Evolutionary conservation across 352 stramenopile genomes (phyloP).

Genomic region (Phytophthora pini): DNA sequence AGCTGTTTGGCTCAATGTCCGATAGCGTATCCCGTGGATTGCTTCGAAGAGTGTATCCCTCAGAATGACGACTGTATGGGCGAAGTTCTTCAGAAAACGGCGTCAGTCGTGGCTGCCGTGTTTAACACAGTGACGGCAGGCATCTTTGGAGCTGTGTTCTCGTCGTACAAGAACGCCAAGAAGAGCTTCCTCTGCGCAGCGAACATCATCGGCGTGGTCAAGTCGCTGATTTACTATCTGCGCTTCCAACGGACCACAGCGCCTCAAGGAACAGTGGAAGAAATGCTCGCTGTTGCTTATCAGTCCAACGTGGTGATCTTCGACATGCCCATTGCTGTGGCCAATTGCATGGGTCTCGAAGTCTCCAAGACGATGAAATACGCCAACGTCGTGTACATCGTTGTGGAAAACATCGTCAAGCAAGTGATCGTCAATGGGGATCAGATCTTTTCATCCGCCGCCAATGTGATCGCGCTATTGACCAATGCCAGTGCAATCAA

Average conservation of each 20-base stretch:
- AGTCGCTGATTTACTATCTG: conserved; percentile 38
- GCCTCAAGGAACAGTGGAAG: conserved; percentile 26
- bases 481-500: conserved; percentile 21
- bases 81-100: conserved; percentile 45
- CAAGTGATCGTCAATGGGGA: conserved; percentile 33
- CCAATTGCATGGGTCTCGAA: conserved; percentile 30
- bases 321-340: conserved; percentile 32
- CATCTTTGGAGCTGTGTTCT: conserved; percentile 45
- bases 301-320: conserved; percentile 38
- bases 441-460: conserved; percentile 31
- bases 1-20: conserved; percentile 52
- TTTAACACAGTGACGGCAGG: conserved; percentile 48
- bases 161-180: conserved; percentile 39
- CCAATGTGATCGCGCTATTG: conserved; percentile 28
- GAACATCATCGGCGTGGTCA: conserved; percentile 35
- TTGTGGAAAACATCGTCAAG: conserved; percentile 37
- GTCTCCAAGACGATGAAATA: conserved; percentile 17
- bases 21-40: conserved; percentile 66
- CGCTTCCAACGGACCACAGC: conserved; percentile 21
- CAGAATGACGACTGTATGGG: conserved; percentile 50
- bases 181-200: conserved; percentile 35
- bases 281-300: conserved; percentile 37
- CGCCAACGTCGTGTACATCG: conserved; percentile 17
- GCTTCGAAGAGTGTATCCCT: conserved; percentile 62
- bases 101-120: conserved; percentile 36